A percentile compares a stretch with the other conserved stretches of the same genome.
Conservation (phyloP, 2,329 filamentous ascomycete genomes). For the Scorias spongiosa region DNA sequence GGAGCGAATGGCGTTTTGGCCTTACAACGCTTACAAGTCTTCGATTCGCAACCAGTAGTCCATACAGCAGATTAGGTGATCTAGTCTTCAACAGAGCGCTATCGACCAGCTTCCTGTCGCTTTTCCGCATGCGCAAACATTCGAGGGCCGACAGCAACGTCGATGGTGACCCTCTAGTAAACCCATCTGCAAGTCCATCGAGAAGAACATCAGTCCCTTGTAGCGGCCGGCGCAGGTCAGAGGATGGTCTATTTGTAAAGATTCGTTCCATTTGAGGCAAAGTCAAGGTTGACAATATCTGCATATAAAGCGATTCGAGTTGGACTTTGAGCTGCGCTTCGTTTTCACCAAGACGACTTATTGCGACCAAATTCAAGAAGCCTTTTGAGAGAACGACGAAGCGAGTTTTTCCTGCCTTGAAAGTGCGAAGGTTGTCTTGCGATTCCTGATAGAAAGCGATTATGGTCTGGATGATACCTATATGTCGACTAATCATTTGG, state of each 20-base stretch:
- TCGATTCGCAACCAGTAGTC: conserved; percentile 81
- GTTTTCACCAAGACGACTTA: conserved; percentile 83
- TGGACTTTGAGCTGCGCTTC: conserved; percentile 76
- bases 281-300: conserved; percentile 89
- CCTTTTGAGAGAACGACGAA: conserved; percentile 79
- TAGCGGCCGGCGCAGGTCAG: conserved; percentile 75
- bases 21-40: conserved; percentile 87
- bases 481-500: conserved; percentile 77
- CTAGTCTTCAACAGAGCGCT: conserved; percentile 68
- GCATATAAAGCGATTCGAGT: conserved; percentile 91
- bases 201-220: conserved; percentile 84
- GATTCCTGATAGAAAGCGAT: conserved; percentile 88
- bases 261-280: conserved; percentile 74
- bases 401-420: conserved; percentile 70
- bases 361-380: conserved; percentile 81
- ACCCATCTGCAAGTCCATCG: conserved; percentile 84
- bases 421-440: conserved; percentile 62
- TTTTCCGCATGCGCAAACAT: conserved; percentile 81
- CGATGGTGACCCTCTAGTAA: conserved; percentile 82
- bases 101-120: conserved; percentile 74
- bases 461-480: conserved; percentile 91
- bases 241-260: conserved; percentile 82
- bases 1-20: conserved; percentile 85
- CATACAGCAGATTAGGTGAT: conserved; percentile 70
- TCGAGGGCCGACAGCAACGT: conserved; percentile 80